Base-by-base conservation (phyloP, 257 asterid genomes). In the Linderniella brevidens region DNA sequence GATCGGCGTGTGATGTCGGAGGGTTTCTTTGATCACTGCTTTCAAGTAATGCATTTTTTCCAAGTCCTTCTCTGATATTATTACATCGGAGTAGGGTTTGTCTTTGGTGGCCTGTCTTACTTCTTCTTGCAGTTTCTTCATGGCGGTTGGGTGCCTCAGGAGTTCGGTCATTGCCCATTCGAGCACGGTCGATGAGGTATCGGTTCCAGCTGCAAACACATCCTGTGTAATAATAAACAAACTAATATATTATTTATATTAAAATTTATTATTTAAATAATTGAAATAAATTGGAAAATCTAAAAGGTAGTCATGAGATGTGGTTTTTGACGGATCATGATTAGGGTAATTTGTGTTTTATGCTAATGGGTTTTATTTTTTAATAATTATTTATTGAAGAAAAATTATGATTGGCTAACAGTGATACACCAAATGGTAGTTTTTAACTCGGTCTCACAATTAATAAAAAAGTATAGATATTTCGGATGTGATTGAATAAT, bases 121-220 rank as follows among this genome's bases (percentile, higher is more conserved):
- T 43, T 57, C 55, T 4, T 49, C 35, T 13, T 57, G 50, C 11
- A 57, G 37, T 25, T 29, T 32, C 11, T 39, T 40, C 55, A 47
- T 56, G 32, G 15, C 18, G 19, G 0, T 9, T 4, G 61, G 61
- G 43, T 57, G 55, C 18, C 55, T 48, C 1, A 48, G 18, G 13
- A 57, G 49, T 35, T 48, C 62, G 4, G 62, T 40, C 62, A 57
- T 65, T 0, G 40, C 11, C 72, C 72, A 66, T 40, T 19, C 42
- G 19, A 66, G 55, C 8, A 35, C 7, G 0, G 68, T 38, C 3
- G 65, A 20, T 0, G 72, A 41, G 1, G 68, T 66, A 0, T 61
- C 65, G 0, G 68, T 66, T 35, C 65, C 72, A 11, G 61, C 68
- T 19, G 12, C 40, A 13, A 59, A 58, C 0, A 64, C 25, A 49